A percentile compares a stretch with the other conserved stretches of the same genome.
Evolutionary conservation across 108 stramenopile species (phyloP).

Genomic region (Craspedostauros australis): DNA sequence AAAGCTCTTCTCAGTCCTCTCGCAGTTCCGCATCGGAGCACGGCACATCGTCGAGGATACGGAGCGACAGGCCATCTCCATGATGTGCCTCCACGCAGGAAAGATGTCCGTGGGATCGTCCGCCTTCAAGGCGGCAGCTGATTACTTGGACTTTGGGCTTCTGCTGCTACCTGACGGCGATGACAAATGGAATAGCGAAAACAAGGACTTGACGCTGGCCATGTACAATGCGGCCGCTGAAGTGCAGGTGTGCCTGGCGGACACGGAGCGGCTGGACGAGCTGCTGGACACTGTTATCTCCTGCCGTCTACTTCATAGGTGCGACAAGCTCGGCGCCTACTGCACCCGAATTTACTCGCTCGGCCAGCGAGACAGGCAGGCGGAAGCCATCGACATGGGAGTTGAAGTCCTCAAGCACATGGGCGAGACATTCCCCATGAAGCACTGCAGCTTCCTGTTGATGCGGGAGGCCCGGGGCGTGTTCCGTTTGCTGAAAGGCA

Average conservation of each 20-base stretch:
- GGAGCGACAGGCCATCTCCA: conserved; percentile 22
- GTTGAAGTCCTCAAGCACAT: conserved; percentile 19
- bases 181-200: conserved; percentile 45
- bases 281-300: conserved; percentile 17
- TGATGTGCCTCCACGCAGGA: conserved; percentile 43
- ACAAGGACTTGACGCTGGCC: conserved; percentile 44
- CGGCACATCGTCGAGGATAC: too few relatives aligned
- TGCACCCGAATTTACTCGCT: conserved; percentile 26
- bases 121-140: conserved; percentile 43
- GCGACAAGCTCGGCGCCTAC: conserved; percentile 35
- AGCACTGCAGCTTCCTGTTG: conserved; percentile 2
- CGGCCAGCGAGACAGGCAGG: conserved; percentile 13
- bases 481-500: conserved; percentile 14
- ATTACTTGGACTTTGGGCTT: conserved; percentile 43
- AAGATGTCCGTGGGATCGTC: conserved; percentile 25
- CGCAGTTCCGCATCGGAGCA: too few relatives aligned
- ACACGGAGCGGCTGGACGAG: conserved; percentile 25
- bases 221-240: conserved; percentile 53
- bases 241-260: conserved; percentile 18
- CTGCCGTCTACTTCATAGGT: conserved; percentile 11
- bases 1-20: conserved; percentile 35
- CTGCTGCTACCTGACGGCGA: conserved; percentile 31
- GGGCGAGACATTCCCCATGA: conserved; percentile 22
- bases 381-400: conserved; percentile 29
- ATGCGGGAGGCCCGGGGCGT: too few relatives aligned